Conservation (phyloP, 2,329 filamentous ascomycete genomes). For the Trichoderma semiorbis region DNA sequence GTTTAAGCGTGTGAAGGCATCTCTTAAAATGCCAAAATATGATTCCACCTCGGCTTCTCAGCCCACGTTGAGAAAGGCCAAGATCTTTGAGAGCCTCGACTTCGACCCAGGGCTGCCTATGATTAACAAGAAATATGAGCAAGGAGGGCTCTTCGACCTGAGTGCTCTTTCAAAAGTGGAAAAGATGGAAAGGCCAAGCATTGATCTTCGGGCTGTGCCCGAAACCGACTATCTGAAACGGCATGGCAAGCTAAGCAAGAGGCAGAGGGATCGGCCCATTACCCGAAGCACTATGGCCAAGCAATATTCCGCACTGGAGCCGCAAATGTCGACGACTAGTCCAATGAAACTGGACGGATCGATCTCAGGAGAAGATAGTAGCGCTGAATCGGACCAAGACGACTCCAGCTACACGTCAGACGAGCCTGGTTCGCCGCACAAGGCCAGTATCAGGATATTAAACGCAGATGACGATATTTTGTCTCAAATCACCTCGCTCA, state of each 20-base stretch:
- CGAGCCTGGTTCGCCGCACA: conserved; percentile 48
- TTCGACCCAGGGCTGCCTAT: conserved; percentile 52
- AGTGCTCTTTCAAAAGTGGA: conserved; percentile 31
- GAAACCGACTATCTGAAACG: conserved; percentile 48
- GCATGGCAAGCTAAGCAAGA: conserved; percentile 42
- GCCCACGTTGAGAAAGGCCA: conserved; percentile 36
- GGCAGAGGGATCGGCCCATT: conserved; percentile 28
- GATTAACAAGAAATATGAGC: conserved; percentile 58
- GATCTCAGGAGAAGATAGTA: conserved; percentile 46
- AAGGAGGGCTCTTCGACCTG: conserved; percentile 52
- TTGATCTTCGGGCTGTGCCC: conserved; percentile 36
- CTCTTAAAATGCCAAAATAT: conserved; percentile 31
- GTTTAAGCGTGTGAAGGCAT: conserved; percentile 55
- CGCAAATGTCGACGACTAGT: conserved; percentile 30
- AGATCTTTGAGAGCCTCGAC: conserved; percentile 52
- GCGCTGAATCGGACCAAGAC: conserved; percentile 54
- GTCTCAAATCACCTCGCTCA: conserved; percentile 50
- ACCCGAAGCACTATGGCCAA: conserved; percentile 28
- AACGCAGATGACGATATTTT: conserved; percentile 50
- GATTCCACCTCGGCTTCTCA: conserved; percentile 22
- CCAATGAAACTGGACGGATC: conserved; percentile 37
- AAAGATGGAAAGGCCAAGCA: conserved; percentile 29
- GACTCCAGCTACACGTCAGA: conserved; percentile 50
- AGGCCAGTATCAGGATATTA: conserved; percentile 43
- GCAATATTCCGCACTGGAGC: conserved; percentile 27